Evolutionary conservation across 1,284 basidiomycete species (phyloP).

Genomic region (Mycena citricolor): DNA sequence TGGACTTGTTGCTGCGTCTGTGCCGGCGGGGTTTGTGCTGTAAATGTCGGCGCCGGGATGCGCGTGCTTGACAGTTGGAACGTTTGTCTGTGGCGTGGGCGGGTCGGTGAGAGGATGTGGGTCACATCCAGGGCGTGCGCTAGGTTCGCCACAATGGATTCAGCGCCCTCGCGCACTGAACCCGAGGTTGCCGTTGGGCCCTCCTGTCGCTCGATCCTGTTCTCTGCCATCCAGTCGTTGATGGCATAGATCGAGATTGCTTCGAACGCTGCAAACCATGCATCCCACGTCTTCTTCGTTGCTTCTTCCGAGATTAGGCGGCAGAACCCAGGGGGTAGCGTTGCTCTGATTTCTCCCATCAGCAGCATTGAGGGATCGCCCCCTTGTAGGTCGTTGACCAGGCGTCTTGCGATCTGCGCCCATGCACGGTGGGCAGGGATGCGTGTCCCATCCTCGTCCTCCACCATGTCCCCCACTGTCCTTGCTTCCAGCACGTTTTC

Average conservation of each 20-base stretch:
- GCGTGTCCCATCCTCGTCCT: slow-evolving; percentile 1
- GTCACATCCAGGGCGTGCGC: no score
- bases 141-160: no score
- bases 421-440: not conserved
- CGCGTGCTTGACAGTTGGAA: no score
- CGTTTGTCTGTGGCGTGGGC: no score
- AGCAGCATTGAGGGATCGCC: not conserved
- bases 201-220: no score
- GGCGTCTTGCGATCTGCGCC: not conserved
- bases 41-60: no score
- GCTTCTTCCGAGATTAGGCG: not conserved
- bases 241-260: not conserved
- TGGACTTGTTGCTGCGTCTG: no score
- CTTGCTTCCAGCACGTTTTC: not conserved
- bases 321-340: not conserved
- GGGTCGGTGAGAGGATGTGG: no score
- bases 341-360: not conserved
- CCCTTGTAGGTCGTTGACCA: not conserved
- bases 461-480: not conserved
- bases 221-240: not conserved
- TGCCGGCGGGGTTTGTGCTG: no score
- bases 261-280: not conserved
- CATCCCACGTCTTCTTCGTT: not conserved
- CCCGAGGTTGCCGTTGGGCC: no score
- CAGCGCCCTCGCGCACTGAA: no score